Base-by-base conservation (phyloP, 1,284 basidiomycete genomes). In the Entoloma clypeatum region DNA sequence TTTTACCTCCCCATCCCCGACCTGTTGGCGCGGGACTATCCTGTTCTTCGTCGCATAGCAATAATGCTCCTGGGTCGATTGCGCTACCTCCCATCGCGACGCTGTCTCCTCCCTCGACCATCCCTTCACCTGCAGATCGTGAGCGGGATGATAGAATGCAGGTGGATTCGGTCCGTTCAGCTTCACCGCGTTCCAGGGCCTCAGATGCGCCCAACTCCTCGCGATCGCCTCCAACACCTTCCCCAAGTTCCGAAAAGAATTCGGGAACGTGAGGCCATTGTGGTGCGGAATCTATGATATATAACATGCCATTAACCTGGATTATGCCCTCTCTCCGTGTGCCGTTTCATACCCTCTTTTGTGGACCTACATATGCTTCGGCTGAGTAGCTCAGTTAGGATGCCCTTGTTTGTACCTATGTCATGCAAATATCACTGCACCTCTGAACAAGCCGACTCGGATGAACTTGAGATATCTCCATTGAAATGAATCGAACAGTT, bases 1-100 rank as follows among this genome's bases (percentile, higher is more conserved):
- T 75, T 9, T 67, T 86, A 25, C 81, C 81, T 32, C 80, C 81
- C 26, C 81, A 84, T 57, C 81, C 83, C 37, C 74, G 80, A n/a
- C 84, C 81, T 7, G 71, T 84, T 39, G 81, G 81, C 8, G 64
- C 71, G 1, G 72, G 71, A 4, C 60, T 72, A 23, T 56, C 58
- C 1, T 45, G 52, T 23, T 47, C 46, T 26, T 55, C 57, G 36
- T 58, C 60, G 26, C 60, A 62, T 35, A 36, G 59, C 33, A 48
- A 51, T 27, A 39, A 62, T 39, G 50, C 56, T 27, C 37, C 55
- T 5, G 65, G 40, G 7, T 45, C 57, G 5, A 64, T 80, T 36
- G 65, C 72, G 2, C 65, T 82, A 3, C 81, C 81, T 32, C 77
- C 80, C 0, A 81, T 84, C 47, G 68, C 78, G 26, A 81, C 79